Evolutionary conservation across 441 rosid species (phyloP), one percentile per base, ranked within the genome.

Genomic region (Gossypium schwendimanii): DNA sequence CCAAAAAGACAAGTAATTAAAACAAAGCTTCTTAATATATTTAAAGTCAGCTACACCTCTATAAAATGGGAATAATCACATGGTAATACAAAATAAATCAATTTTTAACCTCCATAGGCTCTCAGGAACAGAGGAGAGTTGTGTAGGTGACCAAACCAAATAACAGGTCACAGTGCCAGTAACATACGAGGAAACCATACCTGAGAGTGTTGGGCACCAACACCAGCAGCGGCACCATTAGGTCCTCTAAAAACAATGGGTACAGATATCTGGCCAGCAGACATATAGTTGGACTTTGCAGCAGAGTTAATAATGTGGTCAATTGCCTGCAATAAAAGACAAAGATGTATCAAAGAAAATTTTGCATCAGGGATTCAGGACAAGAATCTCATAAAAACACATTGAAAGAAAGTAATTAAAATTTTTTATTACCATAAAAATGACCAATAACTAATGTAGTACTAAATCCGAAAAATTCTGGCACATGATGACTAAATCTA

Each of bases 171-270:
- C 3, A 23, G 44, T 39, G 18, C 18, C 3, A n/a, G 23, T 41
- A 44, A 20, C 26, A 36, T 18, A n/a, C 10, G 31, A 44, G 60
- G 66, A 44, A 58, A 72, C 54, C 83, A 73, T 81, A 59, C 94
- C 0, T 89, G 94, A 72, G 91, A 90, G 76, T 90, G 91, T 47
- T 89, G 92, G 39, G 94, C 91, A 77, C 90, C 94, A 69, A 91
- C 97, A 81, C 97, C 97, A 70, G 94, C 94, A 63, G 97, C 97
- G 20, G 92, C 92, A 61, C 97, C 97, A 79, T 91, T 91, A 52
- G 97, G 96, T 47, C 96, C 96, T 77, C 96, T 82, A 73, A 90
- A 88, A 72, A 88, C 96, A 68, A 90, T 85, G 44, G 93, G 93
- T 52, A 87, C 96, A 5, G 75, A 55, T 2, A 90, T 73, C 77